Evolutionary conservation across 148 eudicot genomes (phyloP), one percentile per base, ranked within the genome.

Genomic region (Bassia scoparia): DNA sequence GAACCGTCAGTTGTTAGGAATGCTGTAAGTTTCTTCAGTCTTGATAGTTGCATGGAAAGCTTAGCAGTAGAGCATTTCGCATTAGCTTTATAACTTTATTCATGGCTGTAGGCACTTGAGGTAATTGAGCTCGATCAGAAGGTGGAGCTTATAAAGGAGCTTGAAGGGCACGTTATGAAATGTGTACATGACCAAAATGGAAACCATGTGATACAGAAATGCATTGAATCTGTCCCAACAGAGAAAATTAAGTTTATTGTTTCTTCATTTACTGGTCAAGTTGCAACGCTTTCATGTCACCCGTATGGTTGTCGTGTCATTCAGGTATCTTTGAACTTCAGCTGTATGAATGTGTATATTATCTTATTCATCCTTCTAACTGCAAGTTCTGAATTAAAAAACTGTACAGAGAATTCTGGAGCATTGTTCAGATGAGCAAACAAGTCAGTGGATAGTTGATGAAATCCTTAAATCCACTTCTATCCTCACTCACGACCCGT

Each of bases 251-350:
- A 83, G 14, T 93, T 93, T 68, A 87, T 93, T 16, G 78, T 90
- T 48, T 81, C 86, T 54, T 79, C 96, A 50, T 93, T 93, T 68
- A 72, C 52, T 34, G 92, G 90, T 43, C 82, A 90, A 82, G 90
- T 93, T 76, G 86, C 89, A 65, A 54, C 68, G 0, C 94, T 93
- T 65, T 90, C 98, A 11, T 87, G 82, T 58, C 98, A 93, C 80
- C 98, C 98, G 6, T 93, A 93, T 85, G 98, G 98, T 72, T 93
- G 98, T 67, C 92, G 98, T 61, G 98, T 93, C 69, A 89, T 93
- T 70, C 98, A 93, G 96, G 98, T 93, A 67, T 46, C 65, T n/a
- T 44, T 17, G 53, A 24, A 37, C 17, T 61, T 74, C 44, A 30
- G 35, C 21, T 64, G 46, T 63, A 58, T 38, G 61, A 27, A 3